phyloP scores from a whole-genome alignment of 2,329 filamentous ascomycete genomes.

The Fusarium temperatum region DNA sequence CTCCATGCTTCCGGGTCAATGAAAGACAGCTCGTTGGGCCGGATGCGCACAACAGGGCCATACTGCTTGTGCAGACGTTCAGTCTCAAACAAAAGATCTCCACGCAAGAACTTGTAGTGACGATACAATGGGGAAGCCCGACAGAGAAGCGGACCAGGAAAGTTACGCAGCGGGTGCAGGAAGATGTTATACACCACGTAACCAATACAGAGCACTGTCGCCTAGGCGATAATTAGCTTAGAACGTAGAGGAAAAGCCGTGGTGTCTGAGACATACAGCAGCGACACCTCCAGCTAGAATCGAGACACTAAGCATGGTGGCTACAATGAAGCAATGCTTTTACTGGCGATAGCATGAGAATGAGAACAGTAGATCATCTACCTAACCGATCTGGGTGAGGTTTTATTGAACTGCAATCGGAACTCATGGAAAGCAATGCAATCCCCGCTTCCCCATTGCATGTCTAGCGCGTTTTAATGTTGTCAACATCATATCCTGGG shows the following conservation, averaged over 20 bases:
- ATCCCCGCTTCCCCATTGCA: neutral
- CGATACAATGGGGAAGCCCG: neutral
- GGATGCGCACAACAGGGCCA: neutral
- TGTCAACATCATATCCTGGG: neutral
- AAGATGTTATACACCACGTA: neutral
- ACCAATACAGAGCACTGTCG: neutral
- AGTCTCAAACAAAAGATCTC: neutral
- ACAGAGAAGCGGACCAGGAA: neutral
- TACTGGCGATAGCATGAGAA: neutral
- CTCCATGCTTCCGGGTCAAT: neutral
- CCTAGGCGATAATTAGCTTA: neutral
- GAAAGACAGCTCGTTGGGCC: neutral
- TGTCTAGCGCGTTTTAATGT: neutral
- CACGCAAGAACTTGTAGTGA: neutral
- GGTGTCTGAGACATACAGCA: neutral
- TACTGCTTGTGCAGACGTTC: neutral
- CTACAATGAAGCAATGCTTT: neutral
- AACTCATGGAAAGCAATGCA: neutral
- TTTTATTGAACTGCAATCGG: neutral
- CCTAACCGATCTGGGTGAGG: neutral
- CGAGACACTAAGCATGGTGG: neutral
- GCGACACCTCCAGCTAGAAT: neutral
- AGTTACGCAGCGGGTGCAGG: neutral
- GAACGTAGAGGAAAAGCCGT: neutral
- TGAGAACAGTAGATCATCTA: neutral